These are phyloP conservation scores for Lyophyllum atratum DNA, from an alignment of 768 basidiomycete species.

Conservation along the genomic window DNA sequence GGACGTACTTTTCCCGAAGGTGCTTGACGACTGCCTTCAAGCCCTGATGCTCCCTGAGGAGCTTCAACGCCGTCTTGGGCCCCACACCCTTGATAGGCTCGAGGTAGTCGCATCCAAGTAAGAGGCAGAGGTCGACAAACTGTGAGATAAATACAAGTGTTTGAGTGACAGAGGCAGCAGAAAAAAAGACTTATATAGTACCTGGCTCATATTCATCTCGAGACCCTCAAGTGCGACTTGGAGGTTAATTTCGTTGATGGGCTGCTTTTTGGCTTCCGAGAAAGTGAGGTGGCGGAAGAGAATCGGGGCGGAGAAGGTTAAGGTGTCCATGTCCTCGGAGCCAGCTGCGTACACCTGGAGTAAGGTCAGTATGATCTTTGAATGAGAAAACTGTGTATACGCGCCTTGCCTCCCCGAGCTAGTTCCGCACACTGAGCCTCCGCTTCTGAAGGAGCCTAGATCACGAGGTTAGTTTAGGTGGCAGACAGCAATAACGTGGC, in stretches of 20 bases:
- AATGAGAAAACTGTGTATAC: background rate
- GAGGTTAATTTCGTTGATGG: constrained; percentile 91
- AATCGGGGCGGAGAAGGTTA: constrained; percentile 92
- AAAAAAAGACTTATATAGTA: constrained; percentile 26
- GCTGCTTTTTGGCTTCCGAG: constrained; percentile 96
- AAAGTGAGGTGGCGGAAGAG: constrained; percentile 96
- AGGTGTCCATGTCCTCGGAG: constrained; percentile 99
- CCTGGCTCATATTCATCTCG: constrained; percentile 90
- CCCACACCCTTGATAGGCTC: constrained; percentile 98
- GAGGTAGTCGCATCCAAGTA: constrained; percentile 97
- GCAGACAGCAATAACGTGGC: background rate
- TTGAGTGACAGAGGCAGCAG: background rate
- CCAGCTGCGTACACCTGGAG: constrained; percentile 92
- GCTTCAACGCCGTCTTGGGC: constrained; percentile 92
- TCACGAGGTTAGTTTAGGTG: background rate
- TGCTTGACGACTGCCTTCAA: constrained; percentile 76
- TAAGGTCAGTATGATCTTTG: background rate
- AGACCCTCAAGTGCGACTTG: constrained; percentile 84
- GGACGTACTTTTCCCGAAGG: constrained; percentile 70
- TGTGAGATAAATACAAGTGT: constrained; percentile 29
- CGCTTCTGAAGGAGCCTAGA: constrained; percentile 94
- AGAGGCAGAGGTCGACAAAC: constrained; percentile 96
- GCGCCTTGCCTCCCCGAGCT: constrained; percentile 90
- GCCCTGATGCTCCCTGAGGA: constrained; percentile 79
- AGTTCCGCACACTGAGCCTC: constrained; percentile 99